Conservation (phyloP, 805 yeast species). For the Pichia nakasei region DNA sequence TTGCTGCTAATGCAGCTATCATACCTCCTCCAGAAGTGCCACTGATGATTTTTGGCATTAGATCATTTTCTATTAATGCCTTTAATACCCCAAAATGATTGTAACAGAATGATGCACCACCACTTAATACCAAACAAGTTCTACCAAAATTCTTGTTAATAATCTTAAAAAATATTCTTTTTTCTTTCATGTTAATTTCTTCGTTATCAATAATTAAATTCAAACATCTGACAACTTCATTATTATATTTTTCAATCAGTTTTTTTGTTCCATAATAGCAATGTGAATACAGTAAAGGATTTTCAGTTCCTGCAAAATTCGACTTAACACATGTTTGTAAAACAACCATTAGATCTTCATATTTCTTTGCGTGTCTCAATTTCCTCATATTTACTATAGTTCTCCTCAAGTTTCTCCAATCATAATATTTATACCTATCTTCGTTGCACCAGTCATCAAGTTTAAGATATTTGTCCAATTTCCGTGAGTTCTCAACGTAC, state of each 20-base stretch:
- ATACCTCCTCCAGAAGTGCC: conserved; percentile 82
- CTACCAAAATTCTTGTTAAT: conserved; percentile 60
- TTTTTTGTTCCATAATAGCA: conserved; percentile 67
- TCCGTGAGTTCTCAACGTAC: conserved; percentile 52
- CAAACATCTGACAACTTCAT: conserved; percentile 42
- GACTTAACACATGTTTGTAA: conserved; percentile 60
- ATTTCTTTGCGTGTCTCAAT: conserved; percentile 25
- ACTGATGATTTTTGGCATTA: conserved; percentile 58
- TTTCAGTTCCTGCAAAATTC: conserved; percentile 75
- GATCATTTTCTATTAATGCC: conserved; percentile 58
- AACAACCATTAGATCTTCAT: conserved; percentile 42
- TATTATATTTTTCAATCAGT: conserved; percentile 45
- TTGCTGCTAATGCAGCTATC: conserved; percentile 63
- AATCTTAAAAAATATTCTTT: conserved; percentile 45
- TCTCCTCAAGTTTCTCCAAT: conserved; percentile 47
- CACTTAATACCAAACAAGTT: conserved; percentile 63
- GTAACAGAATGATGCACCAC: conserved; percentile 75
- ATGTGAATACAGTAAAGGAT: conserved; percentile 61
- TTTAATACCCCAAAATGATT: conserved; percentile 71
- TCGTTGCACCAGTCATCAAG: conserved; percentile 57
- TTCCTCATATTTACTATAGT: conserved; percentile 35
- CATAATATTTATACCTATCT: conserved; percentile 58
- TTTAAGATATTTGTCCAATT: conserved; percentile 48
- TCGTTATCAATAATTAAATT: conserved; percentile 33
- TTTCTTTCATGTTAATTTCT: conserved; percentile 31